Percentiles rank a stretch among this genome's conserved stretches.
These are phyloP conservation scores for Carex littledalei DNA, from an alignment of 176 grass and related monocot genomes.

Conservation along the genomic window DNA sequence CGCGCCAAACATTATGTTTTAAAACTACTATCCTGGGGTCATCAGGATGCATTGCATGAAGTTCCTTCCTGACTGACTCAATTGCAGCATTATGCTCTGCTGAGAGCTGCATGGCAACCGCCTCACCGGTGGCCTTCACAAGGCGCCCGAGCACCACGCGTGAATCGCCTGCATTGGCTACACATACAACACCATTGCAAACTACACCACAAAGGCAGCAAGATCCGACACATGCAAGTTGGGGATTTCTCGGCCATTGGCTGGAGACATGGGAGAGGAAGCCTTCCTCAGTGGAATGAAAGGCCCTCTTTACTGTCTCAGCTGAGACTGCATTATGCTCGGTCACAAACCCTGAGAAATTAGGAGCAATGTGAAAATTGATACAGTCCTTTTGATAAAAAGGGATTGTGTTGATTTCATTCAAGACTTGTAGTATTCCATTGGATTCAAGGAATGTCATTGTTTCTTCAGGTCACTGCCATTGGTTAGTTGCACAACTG, in stretches of 20 bases:
- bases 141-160: constrained; percentile 54
- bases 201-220: constrained; percentile 63
- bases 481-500: neutral
- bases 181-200: constrained; percentile 46
- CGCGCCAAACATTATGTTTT: constrained; percentile 75
- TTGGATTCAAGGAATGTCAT: neutral
- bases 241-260: constrained; percentile 51
- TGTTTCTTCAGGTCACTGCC: neutral
- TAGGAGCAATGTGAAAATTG: neutral
- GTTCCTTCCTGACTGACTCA: constrained; percentile 52
- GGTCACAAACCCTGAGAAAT: constrained; percentile 42
- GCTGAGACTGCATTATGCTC: constrained; percentile 44
- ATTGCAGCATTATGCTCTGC: constrained; percentile 53
- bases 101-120: constrained; percentile 45
- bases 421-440: neutral
- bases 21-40: constrained; percentile 56
- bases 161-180: constrained; percentile 67
- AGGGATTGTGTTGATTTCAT: neutral
- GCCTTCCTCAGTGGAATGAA: constrained; percentile 56
- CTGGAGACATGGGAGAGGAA: constrained; percentile 67
- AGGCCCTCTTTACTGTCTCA: constrained; percentile 50
- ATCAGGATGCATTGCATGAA: constrained; percentile 43
- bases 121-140: constrained; percentile 34
- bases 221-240: constrained; percentile 56
- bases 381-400: neutral